Base-by-base conservation (phyloP, 495 filamentous ascomycete species). In the Lasiosphaeriaceae sp. region DNA sequence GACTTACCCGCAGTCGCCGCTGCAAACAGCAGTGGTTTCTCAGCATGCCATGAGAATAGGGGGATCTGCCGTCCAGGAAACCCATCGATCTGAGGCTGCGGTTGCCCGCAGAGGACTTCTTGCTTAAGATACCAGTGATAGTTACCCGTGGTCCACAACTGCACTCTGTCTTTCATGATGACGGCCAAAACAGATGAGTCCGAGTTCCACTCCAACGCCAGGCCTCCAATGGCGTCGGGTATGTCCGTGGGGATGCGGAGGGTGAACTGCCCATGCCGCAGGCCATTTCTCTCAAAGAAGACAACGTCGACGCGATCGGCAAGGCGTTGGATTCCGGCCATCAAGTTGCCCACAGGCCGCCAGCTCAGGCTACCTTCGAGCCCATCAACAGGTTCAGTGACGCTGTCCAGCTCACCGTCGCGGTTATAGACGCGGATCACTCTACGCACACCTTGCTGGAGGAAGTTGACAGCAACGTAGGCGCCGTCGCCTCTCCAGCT, bases 101-200 rank as follows among this genome's bases (percentile, higher is more conserved):
- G 12, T 1, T 58, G 51, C 11, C 68, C 68, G 23, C 80, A 72
- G 3, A 71, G 72, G 14, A 92, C 77, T 65, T 98, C 94, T 72
- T 96, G 93, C 72, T 97, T 98, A n/a, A 97, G 75, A 66, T 97
- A 97, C 79, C 92, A 97, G 65, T 98, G 89, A 64, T 98, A 98
- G 67, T 98, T 98, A 9, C 92, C 89, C 77, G 87, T 94, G 2
- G 90, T 95, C 92, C 94, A 98, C n/a, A 97, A 74, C 62, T 98
- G 94, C 16, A 93, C 74, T 41, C 86, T 80, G 59, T 96, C 85
- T 43, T 75, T 74, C 64, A 92, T 83, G 20, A 79, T 79, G 11
- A 97, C 86, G 3, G 94, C 94, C 21, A 98, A 80, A 14, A 96
- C 90, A 3, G 87, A 90, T 0, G 94, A 97, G 64, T 97, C 93